Percentiles rank a stretch among this genome's conserved stretches.
Conservation (phyloP, 1,139 yeast species). For the Saccharomycopsis phalli region DNA sequence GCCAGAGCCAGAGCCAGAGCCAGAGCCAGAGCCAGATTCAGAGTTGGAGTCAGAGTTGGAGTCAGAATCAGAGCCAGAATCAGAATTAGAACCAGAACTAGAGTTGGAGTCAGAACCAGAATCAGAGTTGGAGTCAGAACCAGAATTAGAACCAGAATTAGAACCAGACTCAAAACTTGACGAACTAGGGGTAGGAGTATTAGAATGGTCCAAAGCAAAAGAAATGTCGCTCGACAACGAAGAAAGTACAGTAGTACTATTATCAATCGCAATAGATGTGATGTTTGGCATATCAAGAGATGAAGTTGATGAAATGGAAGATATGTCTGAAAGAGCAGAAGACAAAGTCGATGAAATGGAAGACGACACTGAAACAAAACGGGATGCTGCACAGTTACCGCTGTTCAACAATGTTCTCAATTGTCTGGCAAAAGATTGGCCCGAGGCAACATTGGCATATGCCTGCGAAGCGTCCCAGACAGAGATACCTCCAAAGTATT, state of each 20-base stretch:
- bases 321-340: constrained; percentile 7
- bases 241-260: too few species aligned
- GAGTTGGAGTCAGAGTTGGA: too few species aligned
- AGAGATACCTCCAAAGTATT: constrained; percentile 74
- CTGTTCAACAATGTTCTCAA: constrained; percentile 26
- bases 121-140: too few species aligned
- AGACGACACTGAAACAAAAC: constrained; percentile 23
- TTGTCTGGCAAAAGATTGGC: constrained; percentile 26
- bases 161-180: too few species aligned
- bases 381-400: constrained; percentile 18
- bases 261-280: too few species aligned
- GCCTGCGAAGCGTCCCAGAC: constrained; percentile 92
- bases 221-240: too few species aligned
- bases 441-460: constrained; percentile 34
- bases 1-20: background rate
- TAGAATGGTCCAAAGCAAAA: too few species aligned
- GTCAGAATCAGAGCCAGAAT: too few species aligned
- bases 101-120: too few species aligned
- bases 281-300: constrained; percentile 18
- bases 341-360: constrained; percentile 21
- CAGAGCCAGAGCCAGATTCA: constrained; percentile 22
- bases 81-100: too few species aligned
- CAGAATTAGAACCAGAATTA: too few species aligned
- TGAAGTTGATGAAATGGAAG: constrained; percentile 15
- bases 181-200: too few species aligned